Base-by-base conservation (phyloP, 176 grass and related monocot species). In the Aegilops speltoides region DNA sequence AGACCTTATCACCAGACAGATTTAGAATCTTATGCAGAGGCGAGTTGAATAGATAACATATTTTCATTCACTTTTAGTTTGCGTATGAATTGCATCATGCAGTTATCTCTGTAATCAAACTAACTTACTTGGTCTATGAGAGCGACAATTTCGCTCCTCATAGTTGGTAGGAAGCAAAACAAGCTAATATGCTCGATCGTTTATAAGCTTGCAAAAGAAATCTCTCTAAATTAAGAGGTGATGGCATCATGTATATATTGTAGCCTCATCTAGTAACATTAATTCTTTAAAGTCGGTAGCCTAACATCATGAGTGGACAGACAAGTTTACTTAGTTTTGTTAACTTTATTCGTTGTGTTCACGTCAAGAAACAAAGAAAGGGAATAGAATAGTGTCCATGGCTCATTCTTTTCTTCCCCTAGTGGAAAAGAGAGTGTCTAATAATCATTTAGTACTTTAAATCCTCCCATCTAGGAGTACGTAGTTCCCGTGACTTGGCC, bases 331-430 rank as follows among this genome's bases (percentile, higher is more conserved):
- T 48, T 22, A 67, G 73, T 37, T 79, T 1, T 29, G 32, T 29
- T 22, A 79, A 7, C 73, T 59, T 79, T 60, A 79, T 79, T 86
- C 75, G 57, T 86, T 79, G 84, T 79, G 74, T 78, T 67, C 64
- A 59, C 48, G 64, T 69, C 77, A 79, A 86, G 84, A 70, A 86
- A 86, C 75, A 59, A 24, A 28, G 63, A 3, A 52, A 5, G 20
- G 23, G 46, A 28, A 59, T 26, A 79, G 15, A 78, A 28, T 56
- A 40, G 84, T 59, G 63, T 33, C 4, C 3, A 54, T 57, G 29
- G 32, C 43, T 68, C 63, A 15, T 26, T 78, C 34, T 77, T 65
- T 52, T 32, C 2, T 24, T 37, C 15, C 3, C 74, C 16, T 59
- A 78, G 45, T 38, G 63, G 45, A 40, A 29, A 11, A 64, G 46